Evolutionary conservation across 164 flowering plant species (phyloP), one percentile per base, ranked within the genome.

Genomic region (Vitis labrusca): DNA sequence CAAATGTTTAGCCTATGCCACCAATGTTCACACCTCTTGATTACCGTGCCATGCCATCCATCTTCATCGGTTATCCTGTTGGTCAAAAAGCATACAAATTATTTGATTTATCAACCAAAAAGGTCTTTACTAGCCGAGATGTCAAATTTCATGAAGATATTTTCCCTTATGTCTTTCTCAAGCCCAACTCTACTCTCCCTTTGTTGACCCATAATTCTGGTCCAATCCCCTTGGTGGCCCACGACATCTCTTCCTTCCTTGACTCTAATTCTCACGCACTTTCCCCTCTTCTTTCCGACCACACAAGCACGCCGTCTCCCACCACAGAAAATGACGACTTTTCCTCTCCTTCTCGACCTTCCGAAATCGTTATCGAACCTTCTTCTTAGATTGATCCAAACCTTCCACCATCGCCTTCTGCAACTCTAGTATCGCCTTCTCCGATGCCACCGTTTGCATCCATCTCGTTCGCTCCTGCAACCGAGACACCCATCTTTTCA

Each of bases 41-140:
- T 2, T 14, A n/a, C 11, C 61, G 11, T 4, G 14, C 23, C 8
- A 59, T 59, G 17, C 61, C 61, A 11, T 59, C 32, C 12, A 59
- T 59, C 17, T 59, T 59, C 10, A 59, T 59, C 32, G 16, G 61
- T n/a, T 59, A 59, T 59, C 19, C 19, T 19, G 16, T 14, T 9
- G 17, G 61, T 59, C 61, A 59, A 7, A 59, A 59, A n/a, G 61
- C 61, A 7, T 59, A 59, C 61, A 59, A 59, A 59, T n/a, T 59
- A 59, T 59, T 59, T 59, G 61, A 59, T 59, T 59, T 59, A n/a
- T 59, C 32, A 59, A 59, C 61, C 61, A 59, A 59, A 59, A 59
- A 59, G 61, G 61, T 59, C 17, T 59, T 59, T n/a, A 59, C 61
- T 59, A 11, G 17, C 17, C 23, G 61, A 10, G 61, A 59, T 14